These are phyloP conservation scores for Penicillium sp. DNA, from an alignment of 2,329 filamentous ascomycete genomes.

Conservation along the genomic window DNA sequence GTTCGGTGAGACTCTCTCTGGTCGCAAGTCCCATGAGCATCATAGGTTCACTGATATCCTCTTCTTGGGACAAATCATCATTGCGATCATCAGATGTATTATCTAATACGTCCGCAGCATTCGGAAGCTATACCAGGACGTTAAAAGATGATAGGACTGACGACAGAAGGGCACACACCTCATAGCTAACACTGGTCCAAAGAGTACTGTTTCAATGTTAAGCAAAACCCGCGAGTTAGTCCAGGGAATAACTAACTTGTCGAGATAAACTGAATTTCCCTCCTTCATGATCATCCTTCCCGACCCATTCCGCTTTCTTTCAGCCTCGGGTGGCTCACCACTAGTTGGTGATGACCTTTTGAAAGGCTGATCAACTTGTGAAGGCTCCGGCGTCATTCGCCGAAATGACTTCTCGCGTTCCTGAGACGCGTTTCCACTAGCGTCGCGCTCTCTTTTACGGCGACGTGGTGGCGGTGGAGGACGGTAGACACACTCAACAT, in stretches of 20 bases:
- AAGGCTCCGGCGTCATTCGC: neutral
- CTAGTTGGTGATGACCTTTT: neutral
- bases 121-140: conserved; percentile 13
- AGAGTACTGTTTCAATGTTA: conserved; percentile 13
- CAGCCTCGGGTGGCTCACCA: neutral
- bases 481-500: conserved; percentile 37
- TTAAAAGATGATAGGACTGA: neutral
- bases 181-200: conserved; percentile 24
- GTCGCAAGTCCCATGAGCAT: conserved; percentile 12
- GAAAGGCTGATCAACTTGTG: neutral
- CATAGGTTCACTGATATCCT: conserved; percentile 9
- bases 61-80: conserved; percentile 7
- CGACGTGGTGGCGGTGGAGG: conserved; percentile 25
- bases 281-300: conserved; percentile 25
- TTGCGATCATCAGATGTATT: conserved; percentile 10
- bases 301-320: conserved; percentile 1
- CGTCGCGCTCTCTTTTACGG: conserved; percentile 25
- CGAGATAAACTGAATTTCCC: conserved; percentile 25
- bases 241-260: conserved; percentile 17
- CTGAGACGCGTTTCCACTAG: conserved; percentile 4
- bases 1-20: neutral
- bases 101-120: conserved; percentile 20
- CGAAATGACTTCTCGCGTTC: conserved; percentile 12
- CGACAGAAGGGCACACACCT: conserved; percentile 7
- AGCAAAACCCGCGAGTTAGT: neutral